Evolutionary conservation across 805 yeast genomes (phyloP), one percentile per base, ranked within the genome.

Genomic region (Metschnikowia amazonensis): DNA sequence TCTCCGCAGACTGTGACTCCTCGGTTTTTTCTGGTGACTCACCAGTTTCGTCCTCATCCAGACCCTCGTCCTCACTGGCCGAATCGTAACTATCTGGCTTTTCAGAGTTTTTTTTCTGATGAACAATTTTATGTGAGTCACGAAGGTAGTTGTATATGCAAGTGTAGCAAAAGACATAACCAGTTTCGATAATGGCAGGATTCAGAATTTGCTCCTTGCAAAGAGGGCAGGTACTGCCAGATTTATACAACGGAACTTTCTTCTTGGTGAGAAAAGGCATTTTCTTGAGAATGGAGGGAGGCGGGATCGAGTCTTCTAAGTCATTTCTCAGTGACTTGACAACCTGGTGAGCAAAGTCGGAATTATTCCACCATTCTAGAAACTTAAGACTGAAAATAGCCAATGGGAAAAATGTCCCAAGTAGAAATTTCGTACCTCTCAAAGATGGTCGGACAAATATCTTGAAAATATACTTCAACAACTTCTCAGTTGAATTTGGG

Each of bases 121-220:
- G 50, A 9, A 65, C 66, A 5, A 65, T 51, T 33, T 64, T 64
- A 46, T 70, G 74, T 1, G 75, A 70, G 36, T 77, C 74, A 24
- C 77, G 71, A 36, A 90, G 68, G 57, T 79, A 78, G 40, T 77
- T 76, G 58, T 80, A 80, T 13, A 90, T 88, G 64, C 98, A 94
- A 10, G 87, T 80, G 63, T 90, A 89, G 64, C 97, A 89, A 55
- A 84, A 86, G 0, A 89, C 95, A 51, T 81, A 82, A 0, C 99
- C 99, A 0, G 98, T 89, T 60, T 90, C 98, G 29, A 92, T 80
- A 10, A 85, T 79, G 0, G 96, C 88, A 3, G 96, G 96, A 56
- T 87, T 89, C 27, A 76, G 77, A 11, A 89, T 77, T 14, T 62
- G 69, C 9, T 79, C 64, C 23, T 75, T 65, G 59, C 98, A 92